phyloP scores from a whole-genome alignment of 73 alveolate species.

The Symbiodinium natans region DNA sequence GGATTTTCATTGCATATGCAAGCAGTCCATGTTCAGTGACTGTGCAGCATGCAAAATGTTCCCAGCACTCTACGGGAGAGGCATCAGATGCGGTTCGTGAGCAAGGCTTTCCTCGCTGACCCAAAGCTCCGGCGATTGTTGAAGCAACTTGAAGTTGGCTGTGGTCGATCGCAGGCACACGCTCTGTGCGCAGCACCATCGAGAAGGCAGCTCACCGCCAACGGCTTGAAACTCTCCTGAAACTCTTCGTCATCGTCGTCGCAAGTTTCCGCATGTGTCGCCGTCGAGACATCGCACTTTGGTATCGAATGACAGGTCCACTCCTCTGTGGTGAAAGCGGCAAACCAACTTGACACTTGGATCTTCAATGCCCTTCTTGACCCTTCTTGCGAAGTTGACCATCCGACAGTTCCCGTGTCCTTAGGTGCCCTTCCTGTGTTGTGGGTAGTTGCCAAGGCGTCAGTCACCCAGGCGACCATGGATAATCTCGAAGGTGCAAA shows the following conservation, averaged over 20 bases:
- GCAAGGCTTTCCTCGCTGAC: no score
- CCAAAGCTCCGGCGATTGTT: no score
- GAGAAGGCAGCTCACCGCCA: background rate
- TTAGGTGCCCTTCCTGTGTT: no score
- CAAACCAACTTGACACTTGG: constrained; percentile 42
- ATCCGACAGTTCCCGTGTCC: background rate
- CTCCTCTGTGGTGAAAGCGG: constrained; percentile 54
- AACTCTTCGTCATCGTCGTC: background rate
- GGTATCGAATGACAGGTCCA: constrained; percentile 72
- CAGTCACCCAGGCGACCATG: constrained; percentile 51
- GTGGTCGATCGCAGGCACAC: background rate
- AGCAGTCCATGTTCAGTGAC: no score
- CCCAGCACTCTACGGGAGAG: background rate
- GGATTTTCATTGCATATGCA: no score
- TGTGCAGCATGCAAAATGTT: background rate
- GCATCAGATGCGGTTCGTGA: background rate
- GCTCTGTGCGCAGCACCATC: background rate
- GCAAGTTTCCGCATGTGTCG: no score
- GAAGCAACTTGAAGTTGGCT: no score
- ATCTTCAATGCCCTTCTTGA: background rate
- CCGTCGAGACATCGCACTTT: no score
- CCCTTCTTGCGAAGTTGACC: background rate
- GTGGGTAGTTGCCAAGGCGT: constrained; percentile 36
- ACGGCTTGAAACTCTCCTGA: background rate
- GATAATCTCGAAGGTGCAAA: constrained; percentile 48